phyloP scores from a whole-genome alignment of 306 rosid genomes.

The Amphicarpaea edgeworthii region DNA sequence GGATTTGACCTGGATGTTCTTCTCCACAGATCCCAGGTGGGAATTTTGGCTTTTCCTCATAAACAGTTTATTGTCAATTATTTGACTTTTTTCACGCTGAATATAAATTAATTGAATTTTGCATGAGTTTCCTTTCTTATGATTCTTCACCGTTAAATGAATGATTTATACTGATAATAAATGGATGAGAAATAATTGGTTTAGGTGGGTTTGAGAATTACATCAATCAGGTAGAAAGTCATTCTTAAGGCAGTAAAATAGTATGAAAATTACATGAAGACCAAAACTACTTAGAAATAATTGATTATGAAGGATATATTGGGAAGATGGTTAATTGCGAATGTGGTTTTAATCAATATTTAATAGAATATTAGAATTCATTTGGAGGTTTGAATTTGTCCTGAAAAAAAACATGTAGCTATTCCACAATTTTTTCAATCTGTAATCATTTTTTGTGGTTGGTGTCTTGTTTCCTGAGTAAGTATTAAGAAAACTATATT shows the following conservation, averaged over 20 bases:
- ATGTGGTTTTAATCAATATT: conserved; percentile 14
- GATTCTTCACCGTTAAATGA: conserved; percentile 20
- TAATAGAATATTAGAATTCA: conserved; percentile 25
- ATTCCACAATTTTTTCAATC: not conserved
- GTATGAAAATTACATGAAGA: conserved; percentile 30
- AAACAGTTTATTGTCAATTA: conserved; percentile 29
- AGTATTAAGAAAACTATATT: not conserved
- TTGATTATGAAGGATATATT: conserved; percentile 29
- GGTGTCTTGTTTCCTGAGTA: conserved; percentile 20
- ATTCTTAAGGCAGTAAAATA: conserved; percentile 4
- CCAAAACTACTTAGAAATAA: conserved; percentile 20
- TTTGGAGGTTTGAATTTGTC: conserved; percentile 22
- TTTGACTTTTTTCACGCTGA: conserved; percentile 13
- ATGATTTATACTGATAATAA: conserved; percentile 10
- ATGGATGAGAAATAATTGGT: conserved; percentile 29
- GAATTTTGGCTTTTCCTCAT: conserved; percentile 17
- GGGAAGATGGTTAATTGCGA: conserved; percentile 33
- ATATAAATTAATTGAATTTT: conserved; percentile 29
- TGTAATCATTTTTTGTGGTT: not conserved
- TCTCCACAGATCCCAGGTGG: conserved; percentile 94
- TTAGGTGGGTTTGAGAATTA: conserved; percentile 28
- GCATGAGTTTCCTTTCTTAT: conserved; percentile 7
- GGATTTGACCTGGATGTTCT: conserved; percentile 96
- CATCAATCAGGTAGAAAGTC: conserved; percentile 24
- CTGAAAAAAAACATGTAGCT: not conserved